These are phyloP conservation scores for Parsonsia alboflavescens DNA, from an alignment of 257 asterid genomes.

Conservation along the genomic window DNA sequence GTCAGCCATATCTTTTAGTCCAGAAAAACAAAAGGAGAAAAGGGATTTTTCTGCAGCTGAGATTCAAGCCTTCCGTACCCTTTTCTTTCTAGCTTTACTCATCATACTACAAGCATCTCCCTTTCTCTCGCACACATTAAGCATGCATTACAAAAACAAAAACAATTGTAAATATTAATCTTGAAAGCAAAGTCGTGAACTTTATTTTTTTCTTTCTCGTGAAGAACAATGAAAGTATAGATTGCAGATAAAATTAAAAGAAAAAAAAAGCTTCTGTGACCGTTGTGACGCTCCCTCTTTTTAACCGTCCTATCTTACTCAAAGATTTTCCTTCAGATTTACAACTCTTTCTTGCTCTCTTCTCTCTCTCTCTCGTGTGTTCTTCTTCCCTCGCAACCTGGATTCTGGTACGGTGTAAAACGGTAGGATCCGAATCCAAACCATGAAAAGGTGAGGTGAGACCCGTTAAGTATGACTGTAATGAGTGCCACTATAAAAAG, in stretches of 20 bases:
- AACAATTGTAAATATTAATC: background rate
- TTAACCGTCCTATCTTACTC: background rate
- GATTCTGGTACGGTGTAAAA: slow-evolving; percentile 8
- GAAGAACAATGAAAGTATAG: slow-evolving; percentile 22
- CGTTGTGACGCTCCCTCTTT: slow-evolving; percentile 26
- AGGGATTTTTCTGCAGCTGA: slow-evolving; percentile 27
- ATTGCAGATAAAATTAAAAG: background rate
- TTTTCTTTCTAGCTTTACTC: slow-evolving; percentile 42
- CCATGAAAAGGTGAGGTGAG: background rate
- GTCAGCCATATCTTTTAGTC: slow-evolving; percentile 57
- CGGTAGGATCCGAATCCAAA: slow-evolving; percentile 1
- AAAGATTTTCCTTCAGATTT: slow-evolving; percentile 35
- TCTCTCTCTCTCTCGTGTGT: slow-evolving; percentile 14
- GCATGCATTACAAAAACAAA: slow-evolving; percentile 7
- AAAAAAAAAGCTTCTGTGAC: slow-evolving; percentile 19
- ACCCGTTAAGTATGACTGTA: background rate
- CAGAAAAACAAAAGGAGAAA: slow-evolving; percentile 20
- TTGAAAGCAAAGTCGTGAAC: background rate
- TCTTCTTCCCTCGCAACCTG: background rate
- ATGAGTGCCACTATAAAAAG: background rate
- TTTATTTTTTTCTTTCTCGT: slow-evolving; percentile 26
- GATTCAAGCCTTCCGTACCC: slow-evolving; percentile 41
- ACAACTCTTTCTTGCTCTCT: slow-evolving; percentile 11
- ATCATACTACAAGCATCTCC: slow-evolving; percentile 16
- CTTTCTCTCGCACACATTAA: slow-evolving; percentile 21